Evolutionary conservation across 495 filamentous ascomycete genomes (phyloP).

Genomic region (Podospora pseudoanserina): DNA sequence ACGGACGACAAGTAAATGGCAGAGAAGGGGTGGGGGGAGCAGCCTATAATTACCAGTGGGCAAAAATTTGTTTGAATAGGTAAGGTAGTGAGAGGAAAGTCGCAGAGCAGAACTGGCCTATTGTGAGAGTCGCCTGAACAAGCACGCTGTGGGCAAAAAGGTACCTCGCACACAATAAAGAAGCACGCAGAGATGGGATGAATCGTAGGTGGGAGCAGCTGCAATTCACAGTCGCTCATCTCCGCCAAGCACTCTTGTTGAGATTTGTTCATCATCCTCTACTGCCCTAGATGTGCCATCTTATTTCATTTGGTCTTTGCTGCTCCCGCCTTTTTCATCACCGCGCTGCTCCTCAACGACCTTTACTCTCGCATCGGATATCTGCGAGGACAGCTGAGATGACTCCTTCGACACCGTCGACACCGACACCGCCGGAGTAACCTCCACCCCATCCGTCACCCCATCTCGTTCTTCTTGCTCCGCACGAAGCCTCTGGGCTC

Average conservation of each 20-base stretch:
- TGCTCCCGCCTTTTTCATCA: background rate
- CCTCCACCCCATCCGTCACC: background rate
- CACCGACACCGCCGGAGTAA: background rate
- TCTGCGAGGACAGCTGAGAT: background rate
- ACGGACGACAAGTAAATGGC: background rate
- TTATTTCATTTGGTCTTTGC: background rate
- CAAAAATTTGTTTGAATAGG: background rate
- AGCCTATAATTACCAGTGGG: background rate
- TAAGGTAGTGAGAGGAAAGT: background rate
- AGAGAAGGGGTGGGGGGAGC: background rate
- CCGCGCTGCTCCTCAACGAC: background rate
- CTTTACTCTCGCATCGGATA: background rate
- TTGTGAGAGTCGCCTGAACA: background rate
- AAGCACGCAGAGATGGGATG: background rate
- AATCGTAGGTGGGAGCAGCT: background rate
- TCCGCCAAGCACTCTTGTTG: background rate
- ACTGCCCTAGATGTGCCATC: background rate
- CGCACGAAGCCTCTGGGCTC: background rate
- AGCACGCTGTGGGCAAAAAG: too few relatives aligned
- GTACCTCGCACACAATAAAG: background rate
- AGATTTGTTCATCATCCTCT: background rate
- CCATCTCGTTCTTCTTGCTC: background rate
- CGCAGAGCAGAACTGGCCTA: background rate
- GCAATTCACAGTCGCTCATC: background rate
- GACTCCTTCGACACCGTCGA: constrained; percentile 6